Base-by-base conservation (phyloP, 441 rosid genomes). In the Aleurites moluccanus region DNA sequence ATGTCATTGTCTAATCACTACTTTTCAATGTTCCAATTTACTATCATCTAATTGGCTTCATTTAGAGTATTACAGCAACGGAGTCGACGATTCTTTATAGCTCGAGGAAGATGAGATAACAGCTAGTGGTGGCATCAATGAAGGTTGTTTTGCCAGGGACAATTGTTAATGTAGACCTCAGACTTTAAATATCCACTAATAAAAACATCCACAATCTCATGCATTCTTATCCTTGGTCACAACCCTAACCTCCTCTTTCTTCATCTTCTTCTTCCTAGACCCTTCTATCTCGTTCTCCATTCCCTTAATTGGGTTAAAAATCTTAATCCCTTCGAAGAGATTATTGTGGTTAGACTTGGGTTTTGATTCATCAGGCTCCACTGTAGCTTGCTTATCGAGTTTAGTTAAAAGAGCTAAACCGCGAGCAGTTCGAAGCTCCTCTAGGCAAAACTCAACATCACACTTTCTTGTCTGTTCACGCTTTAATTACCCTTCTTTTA, bases 251-350 rank as follows among this genome's bases (percentile, higher is more conserved):
- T 92, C 98, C 79, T 94, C 96, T 83, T 87, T 91, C 89, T 85
- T 91, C 92, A 85, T 80, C 85, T 86, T 91, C 81, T 74, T 79
- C 52, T 73, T 87, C 77, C 83, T 85, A 45, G 56, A 49, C 67
- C 80, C 92, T 65, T 88, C 91, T 70, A 79, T 83, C 76, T 77
- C 10, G 70, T 88, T 89, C 75, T 84, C 88, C 10, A 70, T 73
- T 10, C 35, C 49, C 80, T 80, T 78, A 55, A 91, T 72, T 1
- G 94, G 96, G 74, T 94, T 92, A 33, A 91, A 90, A 63, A 94
- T 90, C 88, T 76, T 90, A 70, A 92, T 94, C 78, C 96, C 97
- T 82, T 91, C 92, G 71, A 94, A 91, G 20, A 92, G 90, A 73
- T 92, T 92, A 49, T 92, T 91, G 83, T 94, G 99, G 65, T 87